Evolutionary conservation across 257 asterid species (phyloP), one percentile per base, ranked within the genome.

Genomic region (Lavandula angustifolia): DNA sequence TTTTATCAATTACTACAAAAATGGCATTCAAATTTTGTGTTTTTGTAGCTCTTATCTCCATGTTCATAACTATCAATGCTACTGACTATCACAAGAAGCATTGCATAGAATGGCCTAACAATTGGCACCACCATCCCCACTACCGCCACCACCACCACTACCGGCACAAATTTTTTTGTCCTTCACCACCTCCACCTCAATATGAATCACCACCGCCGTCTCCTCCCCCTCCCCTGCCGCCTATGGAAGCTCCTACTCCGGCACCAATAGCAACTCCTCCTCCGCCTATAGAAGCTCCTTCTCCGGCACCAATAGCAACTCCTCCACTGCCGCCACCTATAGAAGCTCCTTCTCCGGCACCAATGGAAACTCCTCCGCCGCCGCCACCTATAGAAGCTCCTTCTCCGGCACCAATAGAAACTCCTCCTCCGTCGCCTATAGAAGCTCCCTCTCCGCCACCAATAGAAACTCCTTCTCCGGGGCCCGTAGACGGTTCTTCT

Each of bases 141-240:
- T 22, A 22, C 27, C 27, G 27, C 27, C 27, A 22, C 27, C 27
- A 22, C 27, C 27, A 22, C 27, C 27, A 22, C 27, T 22, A 22
- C 27, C 27, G 27, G 51, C 59, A 7, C 37, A 50, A 64, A 14
- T 38, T 38, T n/a, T 41, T 53, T 53, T 54, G 54, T 14, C 54
- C 62, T 22, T 9, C 70, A 2, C 70, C 61, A 9, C 61, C 61
- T 4, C 68, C 59, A 3, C 68, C 67, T 2, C 9, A 62, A 46
- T 9, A 11, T 12, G 27, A 64, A 35, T 38, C 51, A 40, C 14
- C 51, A 11, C 46, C 35, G 8, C 43, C 69, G 0, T 14, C 40
- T 3, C 2, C 27, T 22, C 27, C 27, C 27, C 2, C 27, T 22
- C 27, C 27, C 2, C 27, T 2, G 27, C 27, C 27, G 27, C 27